Conservation (phyloP, 192 early-diverging fungal species). For the Mortierella claussenii region DNA sequence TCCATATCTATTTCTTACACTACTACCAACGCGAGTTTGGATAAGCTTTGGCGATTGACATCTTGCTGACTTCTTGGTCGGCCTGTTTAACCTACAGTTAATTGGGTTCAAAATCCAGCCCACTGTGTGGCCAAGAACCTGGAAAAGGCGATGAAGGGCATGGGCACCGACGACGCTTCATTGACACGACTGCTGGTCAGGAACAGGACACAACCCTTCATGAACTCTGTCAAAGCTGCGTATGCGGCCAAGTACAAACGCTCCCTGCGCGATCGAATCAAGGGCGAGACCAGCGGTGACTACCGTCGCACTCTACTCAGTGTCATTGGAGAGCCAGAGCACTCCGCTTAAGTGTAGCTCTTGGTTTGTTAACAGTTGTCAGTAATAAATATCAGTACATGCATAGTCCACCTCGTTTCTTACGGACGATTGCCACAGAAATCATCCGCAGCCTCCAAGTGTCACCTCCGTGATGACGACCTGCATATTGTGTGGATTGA, state of each 20-base stretch:
- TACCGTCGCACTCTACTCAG: conserved; percentile 27
- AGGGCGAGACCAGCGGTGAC: conserved; percentile 47
- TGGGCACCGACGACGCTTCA: conserved; percentile 31
- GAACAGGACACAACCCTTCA: conserved; percentile 43
- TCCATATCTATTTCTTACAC: too few species aligned
- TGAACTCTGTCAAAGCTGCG: conserved; percentile 34
- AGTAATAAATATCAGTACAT: too few species aligned
- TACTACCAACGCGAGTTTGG: too few species aligned
- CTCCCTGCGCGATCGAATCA: conserved; percentile 40
- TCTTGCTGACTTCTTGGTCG: background rate
- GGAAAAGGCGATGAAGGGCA: conserved; percentile 46
- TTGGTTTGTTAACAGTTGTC: background rate
- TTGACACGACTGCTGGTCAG: conserved; percentile 45
- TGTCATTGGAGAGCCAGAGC: conserved; percentile 37
- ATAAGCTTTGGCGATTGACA: too few species aligned
- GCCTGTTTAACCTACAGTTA: conserved; percentile 20
- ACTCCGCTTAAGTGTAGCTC: background rate
- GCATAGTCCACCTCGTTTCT: too few species aligned
- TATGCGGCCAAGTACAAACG: conserved; percentile 32
- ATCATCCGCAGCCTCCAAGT: too few species aligned
- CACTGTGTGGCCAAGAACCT: conserved; percentile 48
- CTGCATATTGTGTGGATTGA: too few species aligned
- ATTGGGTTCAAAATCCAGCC: conserved; percentile 36
- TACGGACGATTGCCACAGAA: too few species aligned
- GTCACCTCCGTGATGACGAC: too few species aligned